Evolutionary conservation across 352 stramenopile species (phyloP), one percentile per base, ranked within the genome.

Genomic region (Phytophthora constricta): DNA sequence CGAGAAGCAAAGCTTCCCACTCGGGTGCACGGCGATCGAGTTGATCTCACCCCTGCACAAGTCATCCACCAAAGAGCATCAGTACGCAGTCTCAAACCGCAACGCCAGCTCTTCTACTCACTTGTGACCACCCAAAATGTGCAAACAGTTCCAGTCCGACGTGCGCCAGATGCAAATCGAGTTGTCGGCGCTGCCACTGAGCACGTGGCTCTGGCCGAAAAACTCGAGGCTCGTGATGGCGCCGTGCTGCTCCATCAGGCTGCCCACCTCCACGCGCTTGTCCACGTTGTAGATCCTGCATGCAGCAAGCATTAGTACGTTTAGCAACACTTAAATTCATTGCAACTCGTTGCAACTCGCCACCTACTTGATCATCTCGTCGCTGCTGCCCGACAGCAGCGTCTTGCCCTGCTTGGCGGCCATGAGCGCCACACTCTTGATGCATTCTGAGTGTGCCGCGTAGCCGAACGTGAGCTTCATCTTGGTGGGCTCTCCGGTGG

Each of bases 111-210:
- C 74, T 76, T 52, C 0, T 17, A 76, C 78, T 55, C 64, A 90
- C 80, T 96, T 94, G 80, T 96, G 88, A 54, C 88, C 86, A 68
- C 89, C 89, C 31, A 97, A 87, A 65, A 95, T 96, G 69, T 95
- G 88, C 50, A 97, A 43, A 47, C 87, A 95, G 58, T 95, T 95
- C 90, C 90, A 97, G 65, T 97, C 90, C 2, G 87, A 90, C 43
- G 87, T 95, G 57, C 89, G 87, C 90, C 90, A 97, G 47, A 97
- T 95, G 49, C 87, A 95, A 54, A 97, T 95, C 28, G 87, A 93
- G 56, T 95, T 87, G 80, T 97, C 90, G 10, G 82, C 84, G 51
- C 88, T 95, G 26, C 87, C 90, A 45, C 90, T 97, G 43, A 97
- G 85, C 58, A 97, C 67, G 69, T 96, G 85, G 62, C 83, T 95